Conservation (phyloP, 148 eudicot species). For the Agrostemma githago region DNA sequence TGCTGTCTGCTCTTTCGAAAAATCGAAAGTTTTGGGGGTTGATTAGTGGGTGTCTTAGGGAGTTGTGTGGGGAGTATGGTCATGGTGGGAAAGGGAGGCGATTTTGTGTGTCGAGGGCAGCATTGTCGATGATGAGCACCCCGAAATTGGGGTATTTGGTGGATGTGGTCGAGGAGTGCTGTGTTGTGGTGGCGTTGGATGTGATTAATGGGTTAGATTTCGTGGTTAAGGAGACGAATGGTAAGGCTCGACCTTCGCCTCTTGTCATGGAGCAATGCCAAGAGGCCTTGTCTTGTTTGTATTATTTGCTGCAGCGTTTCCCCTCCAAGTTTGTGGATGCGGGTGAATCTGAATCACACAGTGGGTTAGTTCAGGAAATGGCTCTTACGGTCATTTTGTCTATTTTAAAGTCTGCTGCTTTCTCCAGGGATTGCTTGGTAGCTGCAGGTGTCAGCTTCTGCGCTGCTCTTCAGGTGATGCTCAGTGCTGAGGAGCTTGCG, state of each 20-base stretch:
- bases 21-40: slow-evolving; percentile 32
- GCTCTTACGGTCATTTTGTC: slow-evolving; percentile 43
- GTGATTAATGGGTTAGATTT: slow-evolving; percentile 49
- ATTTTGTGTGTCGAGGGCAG: slow-evolving; percentile 80
- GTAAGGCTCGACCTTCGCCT: slow-evolving; percentile 65
- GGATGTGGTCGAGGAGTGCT: slow-evolving; percentile 70
- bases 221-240: slow-evolving; percentile 54
- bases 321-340: slow-evolving; percentile 44
- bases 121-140: slow-evolving; percentile 81
- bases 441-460: slow-evolving; percentile 93
- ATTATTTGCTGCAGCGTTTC: slow-evolving; percentile 84
- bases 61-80: slow-evolving; percentile 66
- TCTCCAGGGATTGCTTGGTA: slow-evolving; percentile 88
- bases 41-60: slow-evolving; percentile 49
- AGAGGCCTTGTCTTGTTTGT: slow-evolving; percentile 83
- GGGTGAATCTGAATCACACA: not conserved
- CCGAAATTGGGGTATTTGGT: slow-evolving; percentile 80
- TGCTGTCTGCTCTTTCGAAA: slow-evolving; percentile 60
- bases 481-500: slow-evolving; percentile 65
- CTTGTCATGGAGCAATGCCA: slow-evolving; percentile 94
- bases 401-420: slow-evolving; percentile 57
- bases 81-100: slow-evolving; percentile 50
- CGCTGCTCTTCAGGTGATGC: slow-evolving; percentile 77
- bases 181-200: slow-evolving; percentile 61
- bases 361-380: slow-evolving; percentile 32